Base-by-base conservation (phyloP, 306 rosid species). In the Sicyos edulis region DNA sequence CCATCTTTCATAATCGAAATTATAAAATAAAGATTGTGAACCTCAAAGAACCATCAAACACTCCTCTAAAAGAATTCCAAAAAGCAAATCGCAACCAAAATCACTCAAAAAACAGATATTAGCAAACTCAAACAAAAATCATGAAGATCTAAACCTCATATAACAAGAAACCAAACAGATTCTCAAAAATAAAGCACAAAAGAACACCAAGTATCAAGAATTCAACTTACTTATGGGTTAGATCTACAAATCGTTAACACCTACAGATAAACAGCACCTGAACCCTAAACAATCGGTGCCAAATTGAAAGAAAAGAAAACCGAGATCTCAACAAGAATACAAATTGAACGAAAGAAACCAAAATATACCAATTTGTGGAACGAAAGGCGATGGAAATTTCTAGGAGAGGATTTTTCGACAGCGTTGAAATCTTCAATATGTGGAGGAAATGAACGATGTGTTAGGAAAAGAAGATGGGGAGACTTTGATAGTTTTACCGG, bases 371-470 rank as follows among this genome's bases (percentile, higher is more conserved):
- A 49, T 11, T 49, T 0, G 15, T 52, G 14, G 54, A 22, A 68
- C 45, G 71, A 61, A 70, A 59, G 50, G 37, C 4, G 8, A 5
- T 66, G 55, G 72, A 53, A 79, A 19, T 64, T 77, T 56, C 78
- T 8, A n/a, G 3, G 78, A 45, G 29, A 61, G 24, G 4, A 47
- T 10, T 47, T 47, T 49, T 75, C 70, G 10, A 22, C 50, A 58
- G 67, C 73, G 82, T 80, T 54, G 84, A 75, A 83, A 74, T 6
- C 42, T 26, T 64, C 74, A 24, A 21, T 11, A 50, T 10, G 26
- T 10, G 70, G 32, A 44, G 2, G 71, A 19, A 7, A 42, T 1
- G 10, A 40, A 58, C 13, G 53, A 19, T 1, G 52, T 42, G 3
- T 10, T 45, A 20, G 20, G 22, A 22, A 26, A 49, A 13, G 22